phyloP scores from a whole-genome alignment of 768 basidiomycete genomes.

The Daedalea quercina region DNA sequence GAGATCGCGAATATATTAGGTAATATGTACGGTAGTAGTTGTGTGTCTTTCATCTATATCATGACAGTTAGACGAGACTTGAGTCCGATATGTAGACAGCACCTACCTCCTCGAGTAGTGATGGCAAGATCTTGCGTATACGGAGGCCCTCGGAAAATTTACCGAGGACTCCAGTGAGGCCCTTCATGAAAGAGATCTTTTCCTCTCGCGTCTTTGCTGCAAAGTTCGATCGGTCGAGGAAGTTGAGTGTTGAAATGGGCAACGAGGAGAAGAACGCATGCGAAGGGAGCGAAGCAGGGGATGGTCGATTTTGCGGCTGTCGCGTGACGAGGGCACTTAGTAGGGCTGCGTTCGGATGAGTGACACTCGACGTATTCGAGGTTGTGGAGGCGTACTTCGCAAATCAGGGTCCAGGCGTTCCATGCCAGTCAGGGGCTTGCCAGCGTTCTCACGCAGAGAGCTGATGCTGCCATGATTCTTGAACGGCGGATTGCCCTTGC shows the following conservation, averaged over 20 bases:
- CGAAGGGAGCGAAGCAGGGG: conserved; percentile 72
- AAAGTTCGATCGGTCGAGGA: conserved; percentile 93
- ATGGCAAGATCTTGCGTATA: conserved; percentile 84
- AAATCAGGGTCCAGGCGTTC: conserved; percentile 65
- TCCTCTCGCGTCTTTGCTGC: conserved; percentile 92
- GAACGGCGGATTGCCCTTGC: conserved; percentile 82
- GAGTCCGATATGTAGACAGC: neutral
- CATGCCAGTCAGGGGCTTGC: conserved; percentile 55
- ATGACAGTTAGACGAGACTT: neutral
- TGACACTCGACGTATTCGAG: conserved; percentile 5
- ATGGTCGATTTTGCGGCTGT: conserved; percentile 63
- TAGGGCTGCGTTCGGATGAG: conserved; percentile 44
- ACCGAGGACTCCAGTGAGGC: conserved; percentile 71
- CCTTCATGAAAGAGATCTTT: conserved; percentile 95
- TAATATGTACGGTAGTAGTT: conserved; percentile 89
- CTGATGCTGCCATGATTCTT: conserved; percentile 74
- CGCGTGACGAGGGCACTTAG: conserved; percentile 78
- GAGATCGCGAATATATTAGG: conserved; percentile 95
- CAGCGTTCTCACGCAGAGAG: conserved; percentile 62
- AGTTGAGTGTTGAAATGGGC: conserved; percentile 92
- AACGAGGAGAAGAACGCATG: conserved; percentile 93
- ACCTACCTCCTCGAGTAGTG: conserved; percentile 87
- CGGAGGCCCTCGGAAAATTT: conserved; percentile 84
- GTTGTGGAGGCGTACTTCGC: conserved; percentile 41
- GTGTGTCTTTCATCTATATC: conserved; percentile 83